These are phyloP conservation scores for Pterocarpus santalinus DNA, from an alignment of 306 rosid genomes.

Conservation along the genomic window DNA sequence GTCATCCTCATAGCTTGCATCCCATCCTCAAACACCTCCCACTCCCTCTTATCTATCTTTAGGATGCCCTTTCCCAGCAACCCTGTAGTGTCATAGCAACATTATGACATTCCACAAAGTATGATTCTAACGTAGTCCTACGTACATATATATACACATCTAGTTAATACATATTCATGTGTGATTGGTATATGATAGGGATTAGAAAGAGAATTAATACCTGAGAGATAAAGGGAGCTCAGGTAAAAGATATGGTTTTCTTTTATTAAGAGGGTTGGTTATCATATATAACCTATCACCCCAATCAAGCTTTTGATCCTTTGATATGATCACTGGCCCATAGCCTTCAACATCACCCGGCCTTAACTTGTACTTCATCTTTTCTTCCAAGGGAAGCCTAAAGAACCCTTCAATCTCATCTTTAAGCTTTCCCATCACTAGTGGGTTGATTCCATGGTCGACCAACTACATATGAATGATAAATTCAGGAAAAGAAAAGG, in stretches of 20 bases:
- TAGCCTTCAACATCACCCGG: conserved; percentile 74
- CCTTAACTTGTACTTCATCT: conserved; percentile 56
- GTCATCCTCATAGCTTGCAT: conserved; percentile 68
- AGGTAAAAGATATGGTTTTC: conserved; percentile 66
- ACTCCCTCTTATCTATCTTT: conserved; percentile 52
- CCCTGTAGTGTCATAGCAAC: conserved; percentile 51
- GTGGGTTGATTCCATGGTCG: conserved; percentile 65
- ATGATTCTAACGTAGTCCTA: conserved; percentile 64
- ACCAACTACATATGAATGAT: conserved; percentile 56
- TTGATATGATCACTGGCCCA: conserved; percentile 51
- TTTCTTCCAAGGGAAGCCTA: conserved; percentile 63
- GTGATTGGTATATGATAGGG: neutral
- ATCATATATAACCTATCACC: too few relatives aligned
- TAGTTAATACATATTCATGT: too few relatives aligned
- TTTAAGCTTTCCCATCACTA: conserved; percentile 50
- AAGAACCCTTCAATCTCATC: conserved; percentile 65
- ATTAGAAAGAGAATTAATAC: conserved; percentile 27
- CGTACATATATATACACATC: too few relatives aligned
- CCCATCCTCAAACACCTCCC: conserved; percentile 63
- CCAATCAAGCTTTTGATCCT: conserved; percentile 66
- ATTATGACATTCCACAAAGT: conserved; percentile 52
- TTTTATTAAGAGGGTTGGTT: neutral
- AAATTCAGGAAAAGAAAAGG: neutral
- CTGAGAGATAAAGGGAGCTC: conserved; percentile 63
- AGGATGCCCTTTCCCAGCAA: conserved; percentile 53